These are phyloP conservation scores for Leccinum aurantiacum DNA, from an alignment of 768 basidiomycete species.

Conservation along the genomic window DNA sequence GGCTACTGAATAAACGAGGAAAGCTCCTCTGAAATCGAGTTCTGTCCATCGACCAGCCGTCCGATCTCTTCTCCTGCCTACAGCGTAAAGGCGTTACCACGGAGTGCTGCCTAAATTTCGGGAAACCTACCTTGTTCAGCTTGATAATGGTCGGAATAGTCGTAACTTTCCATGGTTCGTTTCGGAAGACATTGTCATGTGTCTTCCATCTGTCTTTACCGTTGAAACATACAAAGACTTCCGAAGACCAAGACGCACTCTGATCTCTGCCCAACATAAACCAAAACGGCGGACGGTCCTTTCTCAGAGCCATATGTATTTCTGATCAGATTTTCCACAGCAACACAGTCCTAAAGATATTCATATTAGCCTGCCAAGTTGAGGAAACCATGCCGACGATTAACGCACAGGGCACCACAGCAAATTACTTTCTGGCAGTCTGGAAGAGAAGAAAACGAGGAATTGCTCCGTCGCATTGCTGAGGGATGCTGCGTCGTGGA, in stretches of 20 bases:
- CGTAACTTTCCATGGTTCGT: conserved; percentile 58
- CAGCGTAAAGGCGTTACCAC: background rate
- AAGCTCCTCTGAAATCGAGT: conserved; percentile 25
- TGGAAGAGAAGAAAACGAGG: conserved; percentile 71
- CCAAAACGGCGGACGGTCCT: conserved; percentile 54
- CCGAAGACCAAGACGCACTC: conserved; percentile 46
- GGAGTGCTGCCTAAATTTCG: background rate
- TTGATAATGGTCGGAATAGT: conserved; percentile 69
- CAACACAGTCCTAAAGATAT: conserved; percentile 59
- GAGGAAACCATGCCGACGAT: background rate
- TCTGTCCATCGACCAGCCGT: conserved; percentile 30
- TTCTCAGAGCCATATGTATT: conserved; percentile 46
- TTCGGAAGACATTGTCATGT: conserved; percentile 55
- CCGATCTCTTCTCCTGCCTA: conserved; percentile 30
- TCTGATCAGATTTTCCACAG: conserved; percentile 55
- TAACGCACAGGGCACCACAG: conserved; percentile 71
- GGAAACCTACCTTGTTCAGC: conserved; percentile 49
- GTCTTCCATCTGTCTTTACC: conserved; percentile 60
- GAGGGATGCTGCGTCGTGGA: conserved; percentile 38
- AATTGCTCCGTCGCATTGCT: conserved; percentile 47
- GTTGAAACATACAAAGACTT: background rate
- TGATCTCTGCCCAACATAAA: conserved; percentile 65
- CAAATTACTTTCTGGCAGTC: conserved; percentile 46
- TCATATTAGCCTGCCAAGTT: conserved; percentile 9
- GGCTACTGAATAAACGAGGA: conserved; percentile 23